phyloP scores from a whole-genome alignment of 352 stramenopile species.

The Globisporangium takayamanum region DNA sequence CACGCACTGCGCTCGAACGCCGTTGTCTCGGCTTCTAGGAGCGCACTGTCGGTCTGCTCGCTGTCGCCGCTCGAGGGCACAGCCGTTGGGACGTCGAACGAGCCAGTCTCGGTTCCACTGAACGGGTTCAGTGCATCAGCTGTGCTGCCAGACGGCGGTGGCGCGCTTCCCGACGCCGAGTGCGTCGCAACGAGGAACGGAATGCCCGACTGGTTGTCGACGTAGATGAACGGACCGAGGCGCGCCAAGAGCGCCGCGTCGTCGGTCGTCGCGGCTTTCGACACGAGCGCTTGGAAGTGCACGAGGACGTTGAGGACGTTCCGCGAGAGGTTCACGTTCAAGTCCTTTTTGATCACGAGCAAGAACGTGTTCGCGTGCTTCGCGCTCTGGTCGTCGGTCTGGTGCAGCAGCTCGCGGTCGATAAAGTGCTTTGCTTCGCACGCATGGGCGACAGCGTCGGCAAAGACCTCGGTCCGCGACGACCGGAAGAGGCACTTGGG shows the following conservation, averaged over 20 bases:
- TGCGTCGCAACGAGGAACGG: constrained; percentile 73
- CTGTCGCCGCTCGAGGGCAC: constrained; percentile 26
- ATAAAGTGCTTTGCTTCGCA: constrained; percentile 84
- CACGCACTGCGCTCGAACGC: constrained; percentile 50
- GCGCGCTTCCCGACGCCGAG: constrained; percentile 14
- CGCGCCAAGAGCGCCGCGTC: constrained; percentile 31
- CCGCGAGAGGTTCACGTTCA: constrained; percentile 77
- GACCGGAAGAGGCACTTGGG: constrained; percentile 66
- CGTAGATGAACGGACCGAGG: constrained; percentile 79
- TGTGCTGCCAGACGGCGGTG: constrained; percentile 11
- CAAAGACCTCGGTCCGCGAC: constrained; percentile 61
- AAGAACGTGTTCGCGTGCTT: constrained; percentile 61
- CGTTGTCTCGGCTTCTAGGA: constrained; percentile 32
- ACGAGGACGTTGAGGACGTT: constrained; percentile 82
- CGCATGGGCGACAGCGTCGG: constrained; percentile 48
- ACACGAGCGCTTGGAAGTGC: constrained; percentile 69
- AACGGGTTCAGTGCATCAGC: constrained; percentile 2
- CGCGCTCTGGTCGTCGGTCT: constrained; percentile 48
- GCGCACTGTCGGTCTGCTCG: constrained; percentile 24
- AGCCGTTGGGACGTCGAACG: constrained; percentile 48
- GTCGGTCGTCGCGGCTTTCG: constrained; percentile 36
- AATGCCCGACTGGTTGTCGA: constrained; percentile 84
- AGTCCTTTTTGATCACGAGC: constrained; percentile 69
- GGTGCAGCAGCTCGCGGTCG: constrained; percentile 63
- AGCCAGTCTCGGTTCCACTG: constrained; percentile 17